Conservation (phyloP, 192 early-diverging fungal species). For the Coemansia sp. region DNA sequence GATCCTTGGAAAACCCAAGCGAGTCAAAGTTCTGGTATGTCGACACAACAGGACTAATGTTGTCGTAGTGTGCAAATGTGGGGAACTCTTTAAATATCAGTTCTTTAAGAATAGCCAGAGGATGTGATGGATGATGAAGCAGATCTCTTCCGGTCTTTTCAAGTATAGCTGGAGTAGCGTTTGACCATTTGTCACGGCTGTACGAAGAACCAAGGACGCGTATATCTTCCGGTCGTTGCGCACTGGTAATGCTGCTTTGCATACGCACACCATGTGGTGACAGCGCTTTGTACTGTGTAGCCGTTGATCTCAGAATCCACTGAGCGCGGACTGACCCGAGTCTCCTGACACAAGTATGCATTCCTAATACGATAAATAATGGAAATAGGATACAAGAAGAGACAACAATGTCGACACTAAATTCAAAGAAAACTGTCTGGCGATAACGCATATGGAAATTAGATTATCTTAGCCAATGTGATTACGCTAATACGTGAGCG, state of each 20-base stretch:
- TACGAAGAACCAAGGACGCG: constrained; percentile 25
- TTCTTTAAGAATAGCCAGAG: constrained; percentile 80
- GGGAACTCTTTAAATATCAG: constrained; percentile 76
- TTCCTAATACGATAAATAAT: too few relatives aligned
- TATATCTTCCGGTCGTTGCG: background rate
- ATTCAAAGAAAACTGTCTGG: too few relatives aligned
- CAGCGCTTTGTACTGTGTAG: too few relatives aligned
- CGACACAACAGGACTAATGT: constrained; percentile 79
- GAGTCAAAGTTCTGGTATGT: constrained; percentile 90
- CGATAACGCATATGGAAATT: too few relatives aligned
- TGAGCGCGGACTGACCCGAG: too few relatives aligned
- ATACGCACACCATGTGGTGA: background rate
- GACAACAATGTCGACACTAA: too few relatives aligned
- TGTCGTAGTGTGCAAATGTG: constrained; percentile 59
- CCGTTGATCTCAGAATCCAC: too few relatives aligned
- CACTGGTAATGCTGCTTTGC: background rate
- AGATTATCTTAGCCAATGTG: too few relatives aligned
- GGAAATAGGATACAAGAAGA: too few relatives aligned
- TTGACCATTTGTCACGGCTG: constrained; percentile 69
- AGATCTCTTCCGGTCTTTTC: constrained; percentile 72
- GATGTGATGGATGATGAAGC: constrained; percentile 76
- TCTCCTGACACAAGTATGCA: too few relatives aligned
- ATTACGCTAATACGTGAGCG: too few relatives aligned
- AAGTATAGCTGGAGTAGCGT: constrained; percentile 72
- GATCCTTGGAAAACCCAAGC: constrained; percentile 76